phyloP scores from a whole-genome alignment of 73 alveolate species.

The Tetrahymena borealis region DNA sequence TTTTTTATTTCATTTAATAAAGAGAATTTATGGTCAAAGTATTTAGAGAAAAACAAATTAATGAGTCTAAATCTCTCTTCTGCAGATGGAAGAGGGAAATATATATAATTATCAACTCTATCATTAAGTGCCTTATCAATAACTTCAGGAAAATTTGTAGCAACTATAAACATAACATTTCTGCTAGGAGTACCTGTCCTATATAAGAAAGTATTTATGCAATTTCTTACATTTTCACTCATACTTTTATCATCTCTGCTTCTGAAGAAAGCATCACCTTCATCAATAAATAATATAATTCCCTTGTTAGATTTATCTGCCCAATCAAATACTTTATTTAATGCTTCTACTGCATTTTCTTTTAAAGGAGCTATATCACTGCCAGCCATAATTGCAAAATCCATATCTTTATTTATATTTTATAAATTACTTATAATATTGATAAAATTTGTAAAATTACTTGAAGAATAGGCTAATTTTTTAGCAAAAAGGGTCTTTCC shows the following conservation, averaged over 20 bases:
- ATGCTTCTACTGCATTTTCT: constrained; percentile 61
- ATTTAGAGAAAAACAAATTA: constrained; percentile 7
- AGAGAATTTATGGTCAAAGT: background rate
- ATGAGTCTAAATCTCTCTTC: constrained; percentile 47
- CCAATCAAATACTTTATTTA: constrained; percentile 73
- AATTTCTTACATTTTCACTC: constrained; percentile 60
- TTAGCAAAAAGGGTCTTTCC: constrained; percentile 83
- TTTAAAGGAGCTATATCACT: constrained; percentile 77
- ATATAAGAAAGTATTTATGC: constrained; percentile 60
- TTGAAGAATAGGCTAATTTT: constrained; percentile 65
- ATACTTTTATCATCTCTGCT: constrained; percentile 27
- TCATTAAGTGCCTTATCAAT: constrained; percentile 79
- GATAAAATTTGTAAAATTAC: no score
- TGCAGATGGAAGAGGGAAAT: constrained; percentile 59
- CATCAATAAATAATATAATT: constrained; percentile 72
- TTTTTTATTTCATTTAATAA: background rate
- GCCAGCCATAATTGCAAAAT: constrained; percentile 73
- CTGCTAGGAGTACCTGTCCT: constrained; percentile 66
- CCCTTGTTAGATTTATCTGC: constrained; percentile 61
- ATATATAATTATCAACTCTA: constrained; percentile 68
- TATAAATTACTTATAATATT: no score
- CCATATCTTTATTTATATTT: constrained; percentile 6
- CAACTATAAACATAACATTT: constrained; percentile 55
- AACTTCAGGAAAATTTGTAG: constrained; percentile 67
- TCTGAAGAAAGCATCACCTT: constrained; percentile 81